Evolutionary conservation across 2,329 filamentous ascomycete genomes (phyloP).

Genomic region (Colletotrichum horii): DNA sequence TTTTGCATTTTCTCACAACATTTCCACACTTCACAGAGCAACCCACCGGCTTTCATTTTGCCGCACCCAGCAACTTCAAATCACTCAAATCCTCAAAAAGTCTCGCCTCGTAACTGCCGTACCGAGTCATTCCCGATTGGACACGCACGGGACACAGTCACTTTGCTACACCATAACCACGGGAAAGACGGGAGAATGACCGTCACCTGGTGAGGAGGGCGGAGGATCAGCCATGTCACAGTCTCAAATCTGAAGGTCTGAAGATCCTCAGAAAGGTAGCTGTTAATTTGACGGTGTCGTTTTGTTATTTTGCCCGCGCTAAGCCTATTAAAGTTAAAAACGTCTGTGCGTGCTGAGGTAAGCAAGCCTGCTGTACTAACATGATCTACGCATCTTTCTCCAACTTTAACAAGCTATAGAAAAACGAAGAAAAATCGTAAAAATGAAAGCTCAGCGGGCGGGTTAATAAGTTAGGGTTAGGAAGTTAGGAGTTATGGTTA

Average conservation of each 20-base stretch:
- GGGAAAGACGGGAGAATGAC: neutral
- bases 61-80: neutral
- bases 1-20: neutral
- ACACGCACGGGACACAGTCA: neutral
- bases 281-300: too few relatives aligned
- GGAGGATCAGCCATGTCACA: conserved; percentile 10
- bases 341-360: too few relatives aligned
- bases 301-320: too few relatives aligned
- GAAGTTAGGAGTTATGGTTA: too few relatives aligned
- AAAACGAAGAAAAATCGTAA: too few relatives aligned
- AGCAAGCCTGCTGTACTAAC: too few relatives aligned
- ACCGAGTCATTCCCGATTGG: neutral
- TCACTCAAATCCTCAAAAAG: neutral
- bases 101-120: neutral
- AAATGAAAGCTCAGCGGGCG: too few relatives aligned
- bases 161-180: neutral
- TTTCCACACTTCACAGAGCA: neutral
- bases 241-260: conserved; percentile 2
- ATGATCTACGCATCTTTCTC: too few relatives aligned
- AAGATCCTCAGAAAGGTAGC: neutral
- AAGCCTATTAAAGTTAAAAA: too few relatives aligned
- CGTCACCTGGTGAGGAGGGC: neutral
- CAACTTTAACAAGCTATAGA: too few relatives aligned
- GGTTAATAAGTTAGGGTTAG: too few relatives aligned
- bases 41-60: neutral